Evolutionary conservation across 2,329 filamentous ascomycete species (phyloP).

Genomic region (Teratosphaeriaceae sp.): DNA sequence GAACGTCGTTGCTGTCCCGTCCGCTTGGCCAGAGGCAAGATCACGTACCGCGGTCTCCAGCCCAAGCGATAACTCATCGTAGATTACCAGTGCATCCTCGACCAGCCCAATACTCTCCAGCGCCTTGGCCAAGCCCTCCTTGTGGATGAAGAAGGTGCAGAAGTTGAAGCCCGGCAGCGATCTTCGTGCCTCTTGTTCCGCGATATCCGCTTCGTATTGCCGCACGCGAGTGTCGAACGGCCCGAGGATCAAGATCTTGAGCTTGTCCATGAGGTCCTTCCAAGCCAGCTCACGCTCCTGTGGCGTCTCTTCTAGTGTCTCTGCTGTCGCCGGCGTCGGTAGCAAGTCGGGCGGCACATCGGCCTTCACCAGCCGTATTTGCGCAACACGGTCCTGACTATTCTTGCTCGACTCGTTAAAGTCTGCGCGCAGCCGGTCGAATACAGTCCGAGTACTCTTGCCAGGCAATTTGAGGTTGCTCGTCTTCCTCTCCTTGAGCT

Average conservation of each 20-base stretch:
- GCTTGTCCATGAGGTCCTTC: slow-evolving; percentile 74
- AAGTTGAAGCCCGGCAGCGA: slow-evolving; percentile 96
- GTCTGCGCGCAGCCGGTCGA: slow-evolving; percentile 85
- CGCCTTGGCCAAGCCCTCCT: slow-evolving; percentile 86
- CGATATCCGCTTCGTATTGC: slow-evolving; percentile 96
- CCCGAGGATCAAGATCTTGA: slow-evolving; percentile 78
- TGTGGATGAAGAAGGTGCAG: slow-evolving; percentile 97
- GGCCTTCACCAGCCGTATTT: slow-evolving; percentile 64
- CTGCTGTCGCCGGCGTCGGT: slow-evolving; percentile 36
- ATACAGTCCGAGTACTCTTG: slow-evolving; percentile 68
- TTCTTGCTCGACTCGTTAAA: slow-evolving; percentile 76
- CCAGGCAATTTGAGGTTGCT: slow-evolving; percentile 68
- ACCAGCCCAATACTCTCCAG: slow-evolving; percentile 95
- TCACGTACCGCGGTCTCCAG: slow-evolving; percentile 77
- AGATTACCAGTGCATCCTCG: slow-evolving; percentile 89
- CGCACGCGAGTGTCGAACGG: slow-evolving; percentile 87
- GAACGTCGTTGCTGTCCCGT: slow-evolving; percentile 66
- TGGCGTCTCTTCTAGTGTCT: slow-evolving; percentile 60
- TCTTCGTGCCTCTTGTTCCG: slow-evolving; percentile 84
- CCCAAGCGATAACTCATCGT: slow-evolving; percentile 86
- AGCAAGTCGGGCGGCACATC: slow-evolving; percentile 39
- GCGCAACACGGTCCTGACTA: slow-evolving; percentile 69
- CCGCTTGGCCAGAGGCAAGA: slow-evolving; percentile 53
- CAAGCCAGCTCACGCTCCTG: slow-evolving; percentile 77
- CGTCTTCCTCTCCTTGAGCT: slow-evolving; percentile 57